These are phyloP conservation scores for Starmerella davenportii DNA, from an alignment of 805 yeast species.

Conservation along the genomic window DNA sequence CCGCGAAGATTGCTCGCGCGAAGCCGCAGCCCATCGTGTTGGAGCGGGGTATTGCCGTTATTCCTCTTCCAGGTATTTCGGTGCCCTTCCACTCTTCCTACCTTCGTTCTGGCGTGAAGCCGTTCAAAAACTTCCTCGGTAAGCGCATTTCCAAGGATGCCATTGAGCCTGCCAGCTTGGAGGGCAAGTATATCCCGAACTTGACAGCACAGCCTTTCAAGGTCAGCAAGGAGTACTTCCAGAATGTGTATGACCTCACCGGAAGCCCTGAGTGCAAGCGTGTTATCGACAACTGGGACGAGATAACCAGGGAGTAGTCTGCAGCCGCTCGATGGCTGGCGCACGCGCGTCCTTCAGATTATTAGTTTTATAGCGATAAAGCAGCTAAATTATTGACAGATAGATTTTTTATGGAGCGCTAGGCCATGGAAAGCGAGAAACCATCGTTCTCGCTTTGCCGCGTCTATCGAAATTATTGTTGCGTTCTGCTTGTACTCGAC, in stretches of 20 bases:
- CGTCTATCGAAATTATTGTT: slow-evolving; percentile 1
- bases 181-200: slow-evolving; percentile 94
- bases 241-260: slow-evolving; percentile 85
- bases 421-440: slow-evolving; percentile 19
- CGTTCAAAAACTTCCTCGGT: slow-evolving; percentile 91
- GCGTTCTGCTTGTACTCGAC: slow-evolving; percentile 2
- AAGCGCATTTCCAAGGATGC: slow-evolving; percentile 92
- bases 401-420: slow-evolving; percentile 15
- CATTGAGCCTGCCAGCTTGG: slow-evolving; percentile 81
- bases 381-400: background rate
- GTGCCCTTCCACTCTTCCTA: slow-evolving; percentile 99
- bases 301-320: slow-evolving; percentile 33
- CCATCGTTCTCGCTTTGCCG: slow-evolving; percentile 17
- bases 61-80: slow-evolving; percentile 96
- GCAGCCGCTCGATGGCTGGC: background rate
- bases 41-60: slow-evolving; percentile 95
- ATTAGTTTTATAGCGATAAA: background rate
- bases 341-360: background rate
- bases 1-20: slow-evolving; percentile 58
- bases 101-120: slow-evolving; percentile 94
- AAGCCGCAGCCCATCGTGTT: slow-evolving; percentile 94
- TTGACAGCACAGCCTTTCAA: slow-evolving; percentile 95
- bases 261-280: slow-evolving; percentile 78
- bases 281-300: slow-evolving; percentile 88
- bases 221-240: slow-evolving; percentile 90